These are phyloP conservation scores for Kazachstania sp. DNA, from an alignment of 1,139 yeast genomes.

Conservation along the genomic window DNA sequence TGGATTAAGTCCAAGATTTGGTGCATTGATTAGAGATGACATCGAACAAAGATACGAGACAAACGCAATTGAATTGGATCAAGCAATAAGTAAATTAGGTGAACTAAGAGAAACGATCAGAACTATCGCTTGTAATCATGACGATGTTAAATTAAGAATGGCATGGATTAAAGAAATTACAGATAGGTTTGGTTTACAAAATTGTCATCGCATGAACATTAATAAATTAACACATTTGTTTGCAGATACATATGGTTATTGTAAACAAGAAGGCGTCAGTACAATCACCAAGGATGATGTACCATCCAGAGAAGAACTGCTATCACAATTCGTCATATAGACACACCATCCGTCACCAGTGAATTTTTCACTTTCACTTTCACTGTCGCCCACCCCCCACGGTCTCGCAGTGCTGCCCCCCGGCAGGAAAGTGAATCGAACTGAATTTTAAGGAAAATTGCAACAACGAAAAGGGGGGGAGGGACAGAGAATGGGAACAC, in stretches of 20 bases:
- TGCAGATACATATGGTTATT: slow-evolving; percentile 11
- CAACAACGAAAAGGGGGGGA: too few relatives aligned
- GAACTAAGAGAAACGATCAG: slow-evolving; percentile 20
- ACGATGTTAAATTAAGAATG: slow-evolving; percentile 26
- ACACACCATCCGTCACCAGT: too few relatives aligned
- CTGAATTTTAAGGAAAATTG: too few relatives aligned
- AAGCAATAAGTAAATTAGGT: slow-evolving; percentile 22
- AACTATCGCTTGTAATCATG: slow-evolving; percentile 8
- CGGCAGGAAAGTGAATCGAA: too few relatives aligned
- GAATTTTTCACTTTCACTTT: too few relatives aligned
- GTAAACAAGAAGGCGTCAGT: neutral
- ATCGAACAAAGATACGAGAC: slow-evolving; percentile 12
- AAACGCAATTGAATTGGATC: slow-evolving; percentile 16
- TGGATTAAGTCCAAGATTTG: slow-evolving; percentile 29
- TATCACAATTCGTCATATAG: neutral
- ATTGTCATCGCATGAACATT: slow-evolving; percentile 22
- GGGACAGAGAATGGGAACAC: too few relatives aligned
- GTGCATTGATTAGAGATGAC: slow-evolving; percentile 26
- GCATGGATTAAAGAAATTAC: slow-evolving; percentile 28
- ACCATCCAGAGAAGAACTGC: neutral
- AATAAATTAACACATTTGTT: slow-evolving; percentile 16
- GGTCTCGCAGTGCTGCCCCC: too few relatives aligned
- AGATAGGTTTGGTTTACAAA: slow-evolving; percentile 23
- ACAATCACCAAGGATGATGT: neutral
- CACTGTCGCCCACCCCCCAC: too few relatives aligned